Conservation (phyloP, 148 eudicot species). For the Rheum nobile region DNA sequence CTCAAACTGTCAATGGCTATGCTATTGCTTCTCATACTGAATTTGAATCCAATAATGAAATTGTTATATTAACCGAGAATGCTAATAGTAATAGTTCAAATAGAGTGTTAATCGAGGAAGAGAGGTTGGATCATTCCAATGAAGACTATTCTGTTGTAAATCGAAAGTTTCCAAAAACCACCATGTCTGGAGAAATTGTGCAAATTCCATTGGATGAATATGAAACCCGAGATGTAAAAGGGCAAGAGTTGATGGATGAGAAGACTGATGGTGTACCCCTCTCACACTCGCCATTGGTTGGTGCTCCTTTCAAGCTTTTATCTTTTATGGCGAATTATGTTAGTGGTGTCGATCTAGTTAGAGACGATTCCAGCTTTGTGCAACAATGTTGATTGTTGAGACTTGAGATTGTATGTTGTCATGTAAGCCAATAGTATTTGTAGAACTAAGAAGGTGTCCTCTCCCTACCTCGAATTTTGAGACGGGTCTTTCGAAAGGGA, state of each 20-base stretch:
- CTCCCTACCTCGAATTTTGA: background rate
- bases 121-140: conserved; percentile 15
- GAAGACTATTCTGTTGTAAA: conserved; percentile 11
- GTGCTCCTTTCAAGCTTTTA: conserved; percentile 87
- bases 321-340: conserved; percentile 78
- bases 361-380: conserved; percentile 17
- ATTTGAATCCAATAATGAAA: conserved; percentile 17
- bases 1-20: conserved; percentile 7
- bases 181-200: conserved; percentile 54
- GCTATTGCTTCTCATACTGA: conserved; percentile 16
- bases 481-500: background rate
- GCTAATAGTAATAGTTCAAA: conserved; percentile 21
- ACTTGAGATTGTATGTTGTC: background rate
- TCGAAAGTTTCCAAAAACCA: conserved; percentile 28
- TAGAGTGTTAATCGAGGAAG: conserved; percentile 16
- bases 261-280: conserved; percentile 35
- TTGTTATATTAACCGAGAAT: conserved; percentile 15
- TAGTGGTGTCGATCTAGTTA: conserved; percentile 84
- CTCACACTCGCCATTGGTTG: conserved; percentile 74
- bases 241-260: conserved; percentile 9
- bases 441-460: background rate
- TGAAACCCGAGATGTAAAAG: conserved; percentile 26
- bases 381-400: background rate
- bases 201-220: conserved; percentile 64
- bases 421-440: background rate